Conservation (phyloP, 768 basidiomycete genomes). For the Amylocystis lapponica region DNA sequence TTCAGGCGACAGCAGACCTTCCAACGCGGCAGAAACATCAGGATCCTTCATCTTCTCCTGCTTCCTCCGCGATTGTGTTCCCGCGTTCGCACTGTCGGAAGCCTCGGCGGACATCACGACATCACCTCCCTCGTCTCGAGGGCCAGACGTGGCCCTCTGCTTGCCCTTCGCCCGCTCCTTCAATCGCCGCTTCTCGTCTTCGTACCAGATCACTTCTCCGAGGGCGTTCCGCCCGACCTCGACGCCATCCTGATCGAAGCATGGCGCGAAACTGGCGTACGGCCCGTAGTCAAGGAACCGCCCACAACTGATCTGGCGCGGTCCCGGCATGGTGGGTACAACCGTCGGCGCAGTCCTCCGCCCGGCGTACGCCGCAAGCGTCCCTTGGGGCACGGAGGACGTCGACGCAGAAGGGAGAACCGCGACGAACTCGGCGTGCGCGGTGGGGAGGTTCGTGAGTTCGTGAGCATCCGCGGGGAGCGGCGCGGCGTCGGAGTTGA, state of each 20-base stretch:
- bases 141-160: conserved; percentile 16
- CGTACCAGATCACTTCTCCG: conserved; percentile 51
- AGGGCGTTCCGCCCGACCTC: conserved; percentile 59
- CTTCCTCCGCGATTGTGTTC: background rate
- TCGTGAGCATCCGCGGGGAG: conserved; percentile 30
- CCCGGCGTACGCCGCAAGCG: conserved; percentile 53
- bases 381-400: conserved; percentile 28
- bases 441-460: conserved; percentile 50
- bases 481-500: conserved; percentile 40
- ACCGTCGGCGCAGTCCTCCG: too few species aligned
- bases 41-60: conserved; percentile 8
- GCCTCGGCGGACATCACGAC: conserved; percentile 11
- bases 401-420: conserved; percentile 60
- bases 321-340: conserved; percentile 34
- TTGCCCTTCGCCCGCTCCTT: conserved; percentile 21
- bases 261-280: conserved; percentile 73
- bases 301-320: conserved; percentile 57
- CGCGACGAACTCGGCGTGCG: conserved; percentile 70
- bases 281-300: conserved; percentile 76
- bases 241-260: conserved; percentile 72
- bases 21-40: conserved; percentile 39
- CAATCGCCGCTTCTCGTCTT: conserved; percentile 36
- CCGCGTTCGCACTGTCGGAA: conserved; percentile 7
- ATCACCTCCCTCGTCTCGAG: conserved; percentile 8
- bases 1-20: conserved; percentile 50